phyloP scores from a whole-genome alignment of 2,329 filamentous ascomycete genomes.

The Arachnopeziza araneosa region DNA sequence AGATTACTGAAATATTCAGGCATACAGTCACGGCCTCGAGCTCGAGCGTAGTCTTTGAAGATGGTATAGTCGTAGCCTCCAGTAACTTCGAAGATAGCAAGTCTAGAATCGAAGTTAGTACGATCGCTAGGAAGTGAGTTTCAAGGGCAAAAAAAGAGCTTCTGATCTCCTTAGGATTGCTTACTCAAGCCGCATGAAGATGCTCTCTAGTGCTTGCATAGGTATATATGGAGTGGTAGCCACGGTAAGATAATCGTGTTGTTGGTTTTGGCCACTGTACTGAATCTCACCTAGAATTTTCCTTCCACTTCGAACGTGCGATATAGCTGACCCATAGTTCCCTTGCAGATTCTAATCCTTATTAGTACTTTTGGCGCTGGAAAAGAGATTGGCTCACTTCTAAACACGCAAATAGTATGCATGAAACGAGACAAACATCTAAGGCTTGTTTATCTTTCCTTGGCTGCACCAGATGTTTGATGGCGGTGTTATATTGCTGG shows the following conservation, averaged over 20 bases:
- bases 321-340: conserved; percentile 15
- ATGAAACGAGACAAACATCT: conserved; percentile 53
- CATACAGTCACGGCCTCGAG: not conserved
- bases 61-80: conserved; percentile 1
- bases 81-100: conserved; percentile 11
- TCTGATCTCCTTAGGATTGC: too few species aligned
- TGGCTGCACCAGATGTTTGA: conserved; percentile 37
- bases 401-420: conserved; percentile 58
- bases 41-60: not conserved
- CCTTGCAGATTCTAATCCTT: conserved; percentile 16
- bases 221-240: conserved; percentile 11
- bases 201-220: conserved; percentile 10
- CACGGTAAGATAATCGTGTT: conserved; percentile 3
- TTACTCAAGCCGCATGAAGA: conserved; percentile 16
- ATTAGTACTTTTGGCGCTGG: not conserved
- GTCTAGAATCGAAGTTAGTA: too few species aligned
- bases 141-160: too few species aligned
- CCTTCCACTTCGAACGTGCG: conserved; percentile 17
- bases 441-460: conserved; percentile 38
- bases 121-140: too few species aligned
- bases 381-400: conserved; percentile 32
- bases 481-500: conserved; percentile 17
- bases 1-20: conserved; percentile 29
- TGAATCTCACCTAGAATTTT: conserved; percentile 20
- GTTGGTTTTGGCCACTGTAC: not conserved